A percentile compares a stretch with the other conserved stretches of the same genome.
Evolutionary conservation across 2,329 filamentous ascomycete genomes (phyloP).

Genomic region (Fusarium setosum): DNA sequence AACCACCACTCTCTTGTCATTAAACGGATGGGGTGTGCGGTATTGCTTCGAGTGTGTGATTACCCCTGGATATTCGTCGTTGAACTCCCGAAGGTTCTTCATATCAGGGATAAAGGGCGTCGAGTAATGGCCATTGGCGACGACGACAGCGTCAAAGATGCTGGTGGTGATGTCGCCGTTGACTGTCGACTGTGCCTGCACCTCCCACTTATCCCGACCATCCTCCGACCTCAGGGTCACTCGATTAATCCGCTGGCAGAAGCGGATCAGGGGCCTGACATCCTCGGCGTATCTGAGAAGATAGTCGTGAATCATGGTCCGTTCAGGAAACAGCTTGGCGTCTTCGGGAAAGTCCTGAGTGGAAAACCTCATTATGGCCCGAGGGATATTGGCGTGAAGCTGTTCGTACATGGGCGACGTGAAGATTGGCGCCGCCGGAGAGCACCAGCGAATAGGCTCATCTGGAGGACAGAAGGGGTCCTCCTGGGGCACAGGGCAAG

Average conservation of each 20-base stretch:
- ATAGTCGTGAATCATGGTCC: constrained; percentile 78
- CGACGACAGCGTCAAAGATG: constrained; percentile 79
- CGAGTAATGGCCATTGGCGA: constrained; percentile 81
- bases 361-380: constrained; percentile 82
- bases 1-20: constrained; percentile 79
- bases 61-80: constrained; percentile 65
- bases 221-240: constrained; percentile 53
- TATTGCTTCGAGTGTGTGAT: constrained; percentile 86
- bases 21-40: constrained; percentile 71
- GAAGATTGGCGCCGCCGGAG: constrained; percentile 66
- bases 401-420: constrained; percentile 86
- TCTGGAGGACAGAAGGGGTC: constrained; percentile 72
- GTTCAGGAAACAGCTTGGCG: constrained; percentile 78
- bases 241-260: constrained; percentile 76
- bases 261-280: constrained; percentile 73
- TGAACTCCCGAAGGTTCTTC: constrained; percentile 68
- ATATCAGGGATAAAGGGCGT: constrained; percentile 75
- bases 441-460: constrained; percentile 64
- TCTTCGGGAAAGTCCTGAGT: constrained; percentile 74
- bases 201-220: constrained; percentile 67
- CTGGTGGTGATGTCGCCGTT: constrained; percentile 54
- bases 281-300: constrained; percentile 77
- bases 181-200: constrained; percentile 64
- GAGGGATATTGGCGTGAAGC: constrained; percentile 89
- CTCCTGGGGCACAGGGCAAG: constrained; percentile 74